Percentiles rank a stretch among this genome's conserved stretches.
phyloP scores from a whole-genome alignment of 768 basidiomycete genomes.

The Leccinum uliginosum region DNA sequence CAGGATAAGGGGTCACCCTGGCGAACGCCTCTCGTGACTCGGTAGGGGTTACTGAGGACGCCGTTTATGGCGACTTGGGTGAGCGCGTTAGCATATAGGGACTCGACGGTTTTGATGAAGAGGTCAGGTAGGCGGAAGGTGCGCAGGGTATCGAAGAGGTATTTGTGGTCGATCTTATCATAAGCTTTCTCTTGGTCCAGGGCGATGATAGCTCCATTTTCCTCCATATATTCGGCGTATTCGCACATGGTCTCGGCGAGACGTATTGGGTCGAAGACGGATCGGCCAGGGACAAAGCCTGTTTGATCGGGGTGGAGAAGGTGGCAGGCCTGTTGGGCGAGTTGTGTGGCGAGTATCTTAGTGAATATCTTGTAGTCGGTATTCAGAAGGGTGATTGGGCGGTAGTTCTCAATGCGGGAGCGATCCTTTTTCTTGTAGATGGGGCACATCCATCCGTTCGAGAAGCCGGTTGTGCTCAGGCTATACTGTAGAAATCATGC shows the following conservation, averaged over 20 bases:
- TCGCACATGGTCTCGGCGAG: constrained; percentile 25
- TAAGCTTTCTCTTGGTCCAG: constrained; percentile 39
- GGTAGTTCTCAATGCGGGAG: constrained; percentile 13
- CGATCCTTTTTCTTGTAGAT: neutral
- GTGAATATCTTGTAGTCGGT: constrained; percentile 33
- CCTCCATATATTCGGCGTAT: constrained; percentile 8
- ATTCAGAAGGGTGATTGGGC: constrained; percentile 36
- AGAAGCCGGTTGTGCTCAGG: no score
- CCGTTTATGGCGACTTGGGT: neutral
- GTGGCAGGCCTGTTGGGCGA: constrained; percentile 15
- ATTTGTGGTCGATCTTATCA: constrained; percentile 33
- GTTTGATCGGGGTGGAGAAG: constrained; percentile 28
- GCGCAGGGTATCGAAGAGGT: constrained; percentile 5
- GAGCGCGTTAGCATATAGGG: neutral
- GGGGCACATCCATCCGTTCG: neutral
- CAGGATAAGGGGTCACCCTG: constrained; percentile 36
- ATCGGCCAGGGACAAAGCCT: constrained; percentile 31
- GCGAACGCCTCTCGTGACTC: constrained; percentile 23
- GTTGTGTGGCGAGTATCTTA: constrained; percentile 16
- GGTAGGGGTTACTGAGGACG: neutral
- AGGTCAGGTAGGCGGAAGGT: neutral
- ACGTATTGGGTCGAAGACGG: constrained; percentile 31
- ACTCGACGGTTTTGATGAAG: neutral
- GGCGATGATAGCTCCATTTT: constrained; percentile 25
- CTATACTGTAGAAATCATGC: no score